Percentiles rank a stretch among this genome's conserved stretches.
These are phyloP conservation scores for Didymella sp. DNA, from an alignment of 2,329 filamentous ascomycete species.

Conservation along the genomic window DNA sequence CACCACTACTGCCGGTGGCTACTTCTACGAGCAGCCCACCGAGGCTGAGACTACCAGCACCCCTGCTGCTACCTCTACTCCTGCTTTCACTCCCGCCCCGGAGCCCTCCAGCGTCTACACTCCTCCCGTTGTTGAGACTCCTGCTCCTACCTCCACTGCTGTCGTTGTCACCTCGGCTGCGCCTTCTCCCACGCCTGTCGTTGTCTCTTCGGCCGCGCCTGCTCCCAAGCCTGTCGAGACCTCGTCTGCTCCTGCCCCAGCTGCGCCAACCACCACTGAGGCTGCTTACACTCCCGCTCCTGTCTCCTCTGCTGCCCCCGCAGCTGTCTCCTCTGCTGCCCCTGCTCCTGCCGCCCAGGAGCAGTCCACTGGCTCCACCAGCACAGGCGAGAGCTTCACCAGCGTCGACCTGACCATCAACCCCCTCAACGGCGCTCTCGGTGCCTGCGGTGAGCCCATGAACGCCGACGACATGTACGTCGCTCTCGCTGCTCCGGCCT, in stretches of 20 bases:
- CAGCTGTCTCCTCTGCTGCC: conserved; percentile 9
- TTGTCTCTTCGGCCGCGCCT: conserved; percentile 16
- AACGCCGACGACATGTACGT: conserved; percentile 34
- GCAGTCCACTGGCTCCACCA: conserved; percentile 4
- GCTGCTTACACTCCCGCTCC: conserved; percentile 20
- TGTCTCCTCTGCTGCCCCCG: conserved; percentile 9
- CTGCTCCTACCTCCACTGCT: conserved; percentile 9
- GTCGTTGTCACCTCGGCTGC: conserved; percentile 17
- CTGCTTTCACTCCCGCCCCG: conserved; percentile 14
- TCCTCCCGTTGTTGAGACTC: conserved; percentile 16
- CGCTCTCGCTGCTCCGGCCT: conserved; percentile 38
- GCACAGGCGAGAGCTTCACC: conserved; percentile 20
- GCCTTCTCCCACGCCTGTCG: conserved; percentile 14
- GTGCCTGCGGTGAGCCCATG: conserved; percentile 43
- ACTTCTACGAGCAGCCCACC: conserved; percentile 35
- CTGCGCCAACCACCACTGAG: conserved; percentile 17
- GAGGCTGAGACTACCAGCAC: conserved; percentile 25
- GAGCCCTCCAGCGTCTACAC: conserved; percentile 25
- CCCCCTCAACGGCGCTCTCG: conserved; percentile 35
- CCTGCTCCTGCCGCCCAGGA: conserved; percentile 7
- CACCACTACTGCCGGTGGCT: conserved; percentile 24
- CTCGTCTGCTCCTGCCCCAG: conserved; percentile 18
- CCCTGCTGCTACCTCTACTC: conserved; percentile 19
- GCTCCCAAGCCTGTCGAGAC: conserved; percentile 18
- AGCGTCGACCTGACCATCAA: conserved; percentile 45